Conservation (phyloP, 352 stramenopile species). For the Phytopythium sindhum region DNA sequence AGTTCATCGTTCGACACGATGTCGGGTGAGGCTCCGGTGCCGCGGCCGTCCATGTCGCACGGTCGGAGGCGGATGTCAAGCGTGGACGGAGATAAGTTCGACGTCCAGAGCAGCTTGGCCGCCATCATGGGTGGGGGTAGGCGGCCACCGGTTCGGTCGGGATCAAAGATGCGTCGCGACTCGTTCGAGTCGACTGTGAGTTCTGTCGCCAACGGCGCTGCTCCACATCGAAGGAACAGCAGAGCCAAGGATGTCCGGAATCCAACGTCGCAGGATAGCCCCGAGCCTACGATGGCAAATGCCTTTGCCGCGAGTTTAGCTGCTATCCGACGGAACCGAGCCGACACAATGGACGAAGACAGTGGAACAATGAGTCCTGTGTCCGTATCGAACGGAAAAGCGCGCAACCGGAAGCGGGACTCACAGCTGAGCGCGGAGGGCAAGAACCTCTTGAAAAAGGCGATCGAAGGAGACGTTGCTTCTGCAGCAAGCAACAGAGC, state of each 20-base stretch:
- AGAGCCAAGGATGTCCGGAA: not conserved
- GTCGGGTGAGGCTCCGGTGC: slow-evolving; percentile 27
- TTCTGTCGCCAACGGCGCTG: slow-evolving; percentile 14
- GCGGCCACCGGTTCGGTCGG: slow-evolving; percentile 14
- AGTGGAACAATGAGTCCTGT: slow-evolving; percentile 18
- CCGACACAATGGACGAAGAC: slow-evolving; percentile 55
- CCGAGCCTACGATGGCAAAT: slow-evolving; percentile 47
- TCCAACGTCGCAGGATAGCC: not conserved
- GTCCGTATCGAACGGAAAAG: slow-evolving; percentile 13
- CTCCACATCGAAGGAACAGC: slow-evolving; percentile 8
- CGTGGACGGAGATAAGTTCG: slow-evolving; percentile 36
- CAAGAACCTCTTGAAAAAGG: slow-evolving; percentile 72
- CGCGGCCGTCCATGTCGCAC: slow-evolving; percentile 43
- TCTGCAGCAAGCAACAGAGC: slow-evolving; percentile 3
- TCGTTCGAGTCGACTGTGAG: slow-evolving; percentile 53
- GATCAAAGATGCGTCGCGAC: slow-evolving; percentile 29
- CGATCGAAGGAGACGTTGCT: slow-evolving; percentile 32
- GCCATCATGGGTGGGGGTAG: slow-evolving; percentile 58
- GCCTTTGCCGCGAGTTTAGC: slow-evolving; percentile 71
- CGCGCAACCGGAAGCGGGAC: slow-evolving; percentile 57
- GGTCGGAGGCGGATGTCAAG: slow-evolving; percentile 34
- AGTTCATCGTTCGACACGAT: slow-evolving; percentile 50
- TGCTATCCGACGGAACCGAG: slow-evolving; percentile 67
- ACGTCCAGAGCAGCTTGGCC: slow-evolving; percentile 54
- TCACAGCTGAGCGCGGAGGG: slow-evolving; percentile 74